These are phyloP conservation scores for Solanum peruvianum DNA, from an alignment of 257 asterid species.

Conservation along the genomic window DNA sequence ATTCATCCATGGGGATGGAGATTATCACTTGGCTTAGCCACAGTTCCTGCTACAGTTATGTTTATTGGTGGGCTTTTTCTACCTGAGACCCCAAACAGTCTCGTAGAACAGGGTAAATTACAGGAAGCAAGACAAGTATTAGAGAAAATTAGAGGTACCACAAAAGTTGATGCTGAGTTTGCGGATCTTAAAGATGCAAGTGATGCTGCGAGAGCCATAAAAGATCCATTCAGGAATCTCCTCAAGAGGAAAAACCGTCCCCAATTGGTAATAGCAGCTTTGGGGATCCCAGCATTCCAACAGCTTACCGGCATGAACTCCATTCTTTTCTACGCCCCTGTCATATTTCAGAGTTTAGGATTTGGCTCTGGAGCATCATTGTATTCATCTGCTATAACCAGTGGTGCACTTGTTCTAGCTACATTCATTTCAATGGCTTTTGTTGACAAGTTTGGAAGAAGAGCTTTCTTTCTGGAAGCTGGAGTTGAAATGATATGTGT, in stretches of 20 bases:
- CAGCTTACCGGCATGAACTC: slow-evolving; percentile 63
- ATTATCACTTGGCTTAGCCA: slow-evolving; percentile 25
- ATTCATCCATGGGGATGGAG: slow-evolving; percentile 64
- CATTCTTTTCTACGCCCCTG: slow-evolving; percentile 53
- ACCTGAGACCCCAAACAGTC: slow-evolving; percentile 56
- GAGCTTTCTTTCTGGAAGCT: slow-evolving; percentile 60
- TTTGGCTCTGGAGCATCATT: slow-evolving; percentile 32
- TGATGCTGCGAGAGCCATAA: slow-evolving; percentile 23
- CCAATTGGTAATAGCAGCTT: slow-evolving; percentile 19
- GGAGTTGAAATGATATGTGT: slow-evolving; percentile 57
- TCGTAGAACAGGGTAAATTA: slow-evolving; percentile 34
- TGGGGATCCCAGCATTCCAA: slow-evolving; percentile 43
- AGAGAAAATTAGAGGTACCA: slow-evolving; percentile 30
- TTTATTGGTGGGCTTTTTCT: slow-evolving; percentile 27
- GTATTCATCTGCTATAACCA: slow-evolving; percentile 32
- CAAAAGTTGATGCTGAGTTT: slow-evolving; percentile 38
- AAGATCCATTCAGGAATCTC: slow-evolving; percentile 28
- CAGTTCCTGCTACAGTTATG: slow-evolving; percentile 28
- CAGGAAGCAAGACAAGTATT: slow-evolving; percentile 23
- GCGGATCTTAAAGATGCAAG: slow-evolving; percentile 41
- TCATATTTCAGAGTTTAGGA: slow-evolving; percentile 42
- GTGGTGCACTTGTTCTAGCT: slow-evolving; percentile 28
- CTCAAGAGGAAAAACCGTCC: slow-evolving; percentile 37
- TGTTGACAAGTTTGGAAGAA: slow-evolving; percentile 30
- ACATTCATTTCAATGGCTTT: slow-evolving; percentile 29